These are phyloP conservation scores for Penicillium sclerotiorum DNA, from an alignment of 2,329 filamentous ascomycete genomes.

Conservation along the genomic window DNA sequence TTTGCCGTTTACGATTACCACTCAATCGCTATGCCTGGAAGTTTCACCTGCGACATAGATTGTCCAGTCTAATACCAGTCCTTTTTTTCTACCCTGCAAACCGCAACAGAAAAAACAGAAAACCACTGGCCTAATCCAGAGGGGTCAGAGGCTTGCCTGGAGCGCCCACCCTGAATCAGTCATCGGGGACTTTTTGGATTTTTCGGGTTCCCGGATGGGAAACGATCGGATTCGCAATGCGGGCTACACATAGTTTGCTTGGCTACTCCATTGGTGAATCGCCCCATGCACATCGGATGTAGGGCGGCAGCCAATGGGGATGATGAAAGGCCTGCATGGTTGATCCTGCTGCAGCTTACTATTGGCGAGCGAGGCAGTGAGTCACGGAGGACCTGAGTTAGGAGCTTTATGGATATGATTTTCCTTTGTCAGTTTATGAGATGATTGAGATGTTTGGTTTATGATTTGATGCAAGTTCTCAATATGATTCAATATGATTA, in stretches of 20 bases:
- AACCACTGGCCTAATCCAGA: not conserved
- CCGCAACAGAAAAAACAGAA: not conserved
- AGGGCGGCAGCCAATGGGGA: constrained; percentile 4
- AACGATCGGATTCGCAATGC: too few species aligned
- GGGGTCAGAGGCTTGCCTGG: constrained; percentile 8
- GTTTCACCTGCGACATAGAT: constrained; percentile 7
- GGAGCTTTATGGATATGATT: not conserved
- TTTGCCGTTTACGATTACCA: not conserved
- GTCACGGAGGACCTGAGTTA: constrained; percentile 1
- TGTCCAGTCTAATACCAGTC: constrained; percentile 13
- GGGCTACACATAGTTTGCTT: too few species aligned
- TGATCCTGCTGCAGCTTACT: not conserved
- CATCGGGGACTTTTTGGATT: constrained; percentile 3
- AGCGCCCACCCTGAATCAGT: constrained; percentile 7
- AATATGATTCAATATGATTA: too few species aligned
- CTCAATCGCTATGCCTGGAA: constrained; percentile 12
- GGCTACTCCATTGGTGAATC: constrained; percentile 11
- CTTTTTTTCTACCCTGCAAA: not conserved
- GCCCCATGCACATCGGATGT: not conserved
- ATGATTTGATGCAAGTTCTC: too few species aligned
- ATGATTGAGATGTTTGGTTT: too few species aligned
- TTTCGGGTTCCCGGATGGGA: constrained; percentile 17
- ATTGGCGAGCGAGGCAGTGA: constrained; percentile 5
- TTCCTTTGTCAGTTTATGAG: too few species aligned
- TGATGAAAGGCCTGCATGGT: constrained; percentile 3